Base-by-base conservation (phyloP, 2,329 filamentous ascomycete species). In the Arthrobotrys musiformis region DNA sequence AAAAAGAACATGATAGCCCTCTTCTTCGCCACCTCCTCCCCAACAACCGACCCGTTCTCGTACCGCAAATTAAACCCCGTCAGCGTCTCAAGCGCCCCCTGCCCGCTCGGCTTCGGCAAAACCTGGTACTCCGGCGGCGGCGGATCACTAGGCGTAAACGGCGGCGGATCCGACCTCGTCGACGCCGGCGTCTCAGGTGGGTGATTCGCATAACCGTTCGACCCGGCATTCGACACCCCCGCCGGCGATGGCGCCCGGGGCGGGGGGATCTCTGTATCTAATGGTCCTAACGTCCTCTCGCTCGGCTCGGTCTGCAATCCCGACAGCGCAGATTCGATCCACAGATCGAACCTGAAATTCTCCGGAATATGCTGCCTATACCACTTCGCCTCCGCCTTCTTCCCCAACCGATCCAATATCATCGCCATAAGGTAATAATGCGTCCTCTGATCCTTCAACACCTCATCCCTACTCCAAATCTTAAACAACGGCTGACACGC, bases 401-500 rank as follows among this genome's bases (percentile, higher is more conserved):
- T 77, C 13, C 73, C 73, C 44, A 77, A 33, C 19, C 73, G 54
- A 17, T 77, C 73, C 8, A 77, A 37, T 30, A 77, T 77, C 73
- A 77, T 77, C 8, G 67, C 73, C 73, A 77, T 77, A 8, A 77
- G 66, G 44, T 77, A 77, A 46, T 77, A 77, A 62, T 77, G 73
- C 50, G 73, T 77, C 22, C 73, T 62, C 60, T 77, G 73, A 40
- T 77, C 73, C 52, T 70, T 77, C 60, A 77, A 28, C n/a, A 77
- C 73, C n/a, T 70, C 73, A 30, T 77, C 73, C 17, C 60, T 61
- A 24, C 73, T 77, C 73, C 73, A 77, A 30, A 77, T 77, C 24
- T 70, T 70, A 58, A 77, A 77, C 40, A 77, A 26, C 22, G 73
- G 73, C 44, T 77, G 73, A 48, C 73, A 77, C 15, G 73, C 73